A percentile compares a stretch with the other conserved stretches of the same genome.
Conservation (phyloP, 352 stramenopile genomes). For the Globisporangium carolinianum region DNA sequence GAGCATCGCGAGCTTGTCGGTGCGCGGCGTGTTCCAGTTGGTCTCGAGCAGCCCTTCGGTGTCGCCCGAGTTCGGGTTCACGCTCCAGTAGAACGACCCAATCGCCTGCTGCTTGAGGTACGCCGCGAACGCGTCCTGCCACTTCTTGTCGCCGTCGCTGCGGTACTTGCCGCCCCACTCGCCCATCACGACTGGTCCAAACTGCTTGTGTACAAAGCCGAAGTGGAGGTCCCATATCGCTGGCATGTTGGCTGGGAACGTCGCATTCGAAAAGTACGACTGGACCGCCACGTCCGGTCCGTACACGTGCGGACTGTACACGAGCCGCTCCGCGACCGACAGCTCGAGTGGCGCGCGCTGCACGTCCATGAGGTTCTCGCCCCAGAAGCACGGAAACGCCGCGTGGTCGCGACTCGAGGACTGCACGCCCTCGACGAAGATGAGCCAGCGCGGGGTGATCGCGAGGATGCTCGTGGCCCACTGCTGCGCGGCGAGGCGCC, state of each 20-base stretch:
- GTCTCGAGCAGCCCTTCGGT: constrained; percentile 46
- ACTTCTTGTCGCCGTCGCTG: constrained; percentile 25
- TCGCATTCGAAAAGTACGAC: constrained; percentile 16
- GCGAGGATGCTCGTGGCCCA: constrained; percentile 19
- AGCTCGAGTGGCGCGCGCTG: constrained; percentile 17
- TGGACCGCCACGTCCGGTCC: constrained; percentile 33
- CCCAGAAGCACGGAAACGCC: constrained; percentile 40
- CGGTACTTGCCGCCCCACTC: constrained; percentile 53
- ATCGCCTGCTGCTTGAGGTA: constrained; percentile 10
- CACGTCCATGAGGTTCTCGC: constrained; percentile 36
- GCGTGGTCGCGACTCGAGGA: constrained; percentile 19
- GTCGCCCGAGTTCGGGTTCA: constrained; percentile 31
- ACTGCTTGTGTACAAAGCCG: constrained; percentile 16
- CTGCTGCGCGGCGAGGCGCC: constrained; percentile 28
- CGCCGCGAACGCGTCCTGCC: constrained; percentile 24
- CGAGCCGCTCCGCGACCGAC: constrained; percentile 30
- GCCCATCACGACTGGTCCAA: constrained; percentile 38
- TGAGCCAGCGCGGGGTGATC: constrained; percentile 33
- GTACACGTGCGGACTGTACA: constrained; percentile 49
- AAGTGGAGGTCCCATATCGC: constrained; percentile 20
- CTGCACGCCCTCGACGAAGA: constrained; percentile 52
- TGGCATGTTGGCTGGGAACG: constrained; percentile 16
- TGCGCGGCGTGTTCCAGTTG: constrained; percentile 48
- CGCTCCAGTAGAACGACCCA: constrained; percentile 14
- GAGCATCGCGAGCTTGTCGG: constrained; percentile 38